Base-by-base conservation (phyloP, 1,139 yeast species). In the Blastobotrys arbuscula region DNA sequence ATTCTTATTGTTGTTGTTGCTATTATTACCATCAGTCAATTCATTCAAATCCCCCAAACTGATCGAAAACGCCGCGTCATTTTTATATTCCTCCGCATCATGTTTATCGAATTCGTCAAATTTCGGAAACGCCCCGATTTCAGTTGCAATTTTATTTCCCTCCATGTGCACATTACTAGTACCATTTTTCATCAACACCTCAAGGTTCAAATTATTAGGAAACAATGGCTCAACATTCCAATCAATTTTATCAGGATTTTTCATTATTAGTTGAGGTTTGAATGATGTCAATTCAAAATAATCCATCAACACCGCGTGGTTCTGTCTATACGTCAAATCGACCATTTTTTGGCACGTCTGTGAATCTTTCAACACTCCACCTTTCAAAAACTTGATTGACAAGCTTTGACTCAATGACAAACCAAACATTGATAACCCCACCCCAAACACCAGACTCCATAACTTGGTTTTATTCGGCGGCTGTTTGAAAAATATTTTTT, bases 231-330 rank as follows among this genome's bases (percentile, higher is more conserved):
- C 57, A 39, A 44, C 44, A 16, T 42, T 49, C 67, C 67, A 63
- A 47, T 63, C 61, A 44, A 61, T 59, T 2, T 53, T 44, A 24
- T 51, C 52, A 3, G 68, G 68, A 48, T 62, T 57, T 24, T 51
- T 48, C 64, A 64, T 59, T 30, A 53, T 54, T 35, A 54, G 47
- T n/a, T 55, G 45, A 1, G 59, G 57, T 38, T 55, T 55, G 31
- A 48, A 39, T 3, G 62, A 54, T 1, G 64, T 61, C 33, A 53
- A 39, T 15, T 50, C 42, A 45, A 56, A 64, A 53, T 64, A 64
- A 9, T 58, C 54, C 18, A 28, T 28, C 13, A 28, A 28, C 10
- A 9, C 13, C 13, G 31, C 31, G 13, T 28, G 31, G 12, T 28
- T 28, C 13, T 28, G 31, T 28, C 13, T 28, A 28, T 9, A 28